Base-by-base conservation (phyloP, 169 alveolate genomes). In the Perkinsus chesapeaki region DNA sequence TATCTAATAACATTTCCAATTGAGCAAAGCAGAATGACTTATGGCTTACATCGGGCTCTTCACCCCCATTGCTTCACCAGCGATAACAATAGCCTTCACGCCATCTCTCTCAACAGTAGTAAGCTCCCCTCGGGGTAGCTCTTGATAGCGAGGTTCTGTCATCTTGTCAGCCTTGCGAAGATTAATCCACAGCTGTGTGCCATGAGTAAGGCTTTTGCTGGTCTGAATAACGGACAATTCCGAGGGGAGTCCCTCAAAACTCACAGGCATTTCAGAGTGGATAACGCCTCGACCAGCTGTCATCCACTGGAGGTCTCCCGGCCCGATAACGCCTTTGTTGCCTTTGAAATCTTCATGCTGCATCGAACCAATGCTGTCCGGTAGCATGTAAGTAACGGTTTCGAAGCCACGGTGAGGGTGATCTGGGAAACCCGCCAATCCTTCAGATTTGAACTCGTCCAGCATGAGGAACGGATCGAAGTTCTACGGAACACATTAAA, bases 221-320 rank as follows among this genome's bases (percentile, higher is more conserved):
- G n/a, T n/a, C n/a, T n/a, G n/a, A n/a, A n/a, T n/a, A n/a, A n/a
- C n/a, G n/a, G n/a, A n/a, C n/a, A n/a, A n/a, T n/a, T n/a, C n/a
- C n/a, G n/a, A n/a, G n/a, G n/a, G n/a, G n/a, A n/a, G n/a, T n/a
- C 39, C 92, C 20, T 82, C 39, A 20, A 27, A 0, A 34, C 48
- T 82, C 31, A 37, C 92, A 39, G 92, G 92, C 1, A 82, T 43
- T n/a, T 82, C 92, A 12, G 47, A 34, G 92, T 82, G 92, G 48
- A 82, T 82, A n/a, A 82, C 39, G 39, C 92, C 92, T 5, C 39
- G 39, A 27, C 48, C 92, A n/a, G 92, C 92, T 43, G 92, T 82
- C 92, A 82, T 82, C 92, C 92, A 82, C 92, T 82, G 92, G 48
- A 82, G 20, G 39, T 82, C 92, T n/a, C 48, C 36, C 1, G 92